Percentiles rank a stretch among this genome's conserved stretches.
Evolutionary conservation across 2,329 filamentous ascomycete species (phyloP).

Genomic region (Phyllosticta citrichinensis): DNA sequence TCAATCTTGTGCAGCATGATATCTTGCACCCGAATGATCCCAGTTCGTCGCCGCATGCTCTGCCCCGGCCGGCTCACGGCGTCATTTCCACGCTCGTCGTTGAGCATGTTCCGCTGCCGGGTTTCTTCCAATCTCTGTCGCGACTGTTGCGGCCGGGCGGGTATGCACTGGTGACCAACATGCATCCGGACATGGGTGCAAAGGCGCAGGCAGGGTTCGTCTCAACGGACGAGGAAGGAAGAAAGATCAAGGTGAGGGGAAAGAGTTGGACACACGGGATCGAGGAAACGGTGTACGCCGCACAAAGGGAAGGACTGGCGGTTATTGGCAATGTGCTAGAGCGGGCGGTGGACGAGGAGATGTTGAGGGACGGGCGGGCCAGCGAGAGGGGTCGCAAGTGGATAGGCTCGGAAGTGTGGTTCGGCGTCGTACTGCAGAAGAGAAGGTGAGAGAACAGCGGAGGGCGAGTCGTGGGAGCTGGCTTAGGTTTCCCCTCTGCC

Average conservation of each 20-base stretch:
- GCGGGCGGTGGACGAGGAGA: slow-evolving; percentile 18
- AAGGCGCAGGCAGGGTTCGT: slow-evolving; percentile 53
- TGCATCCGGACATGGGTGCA: slow-evolving; percentile 55
- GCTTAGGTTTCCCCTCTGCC: neutral
- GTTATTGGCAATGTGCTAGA: slow-evolving; percentile 18
- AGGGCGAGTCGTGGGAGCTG: neutral
- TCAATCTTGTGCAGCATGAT: neutral
- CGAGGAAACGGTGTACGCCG: slow-evolving; percentile 42
- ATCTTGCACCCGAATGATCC: neutral
- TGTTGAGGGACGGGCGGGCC: slow-evolving; percentile 21
- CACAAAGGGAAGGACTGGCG: slow-evolving; percentile 25
- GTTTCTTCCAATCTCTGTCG: slow-evolving; percentile 41
- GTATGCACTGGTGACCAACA: slow-evolving; percentile 53
- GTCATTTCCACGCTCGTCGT: slow-evolving; percentile 54
- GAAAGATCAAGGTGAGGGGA: slow-evolving; percentile 44
- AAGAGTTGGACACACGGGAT: slow-evolving; percentile 48
- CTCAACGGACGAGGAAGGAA: slow-evolving; percentile 30
- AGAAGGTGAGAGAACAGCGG: neutral
- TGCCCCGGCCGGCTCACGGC: slow-evolving; percentile 26
- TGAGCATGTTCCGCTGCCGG: slow-evolving; percentile 48
- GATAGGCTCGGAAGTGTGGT: slow-evolving; percentile 32
- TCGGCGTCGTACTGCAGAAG: slow-evolving; percentile 25
- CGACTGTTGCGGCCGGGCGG: slow-evolving; percentile 37
- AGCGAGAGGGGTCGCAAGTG: slow-evolving; percentile 29
- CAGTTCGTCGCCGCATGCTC: neutral